Evolutionary conservation across 371 early-diverging fungal species (phyloP), one percentile per base, ranked within the genome.

Genomic region (Circinella umbellata): DNA sequence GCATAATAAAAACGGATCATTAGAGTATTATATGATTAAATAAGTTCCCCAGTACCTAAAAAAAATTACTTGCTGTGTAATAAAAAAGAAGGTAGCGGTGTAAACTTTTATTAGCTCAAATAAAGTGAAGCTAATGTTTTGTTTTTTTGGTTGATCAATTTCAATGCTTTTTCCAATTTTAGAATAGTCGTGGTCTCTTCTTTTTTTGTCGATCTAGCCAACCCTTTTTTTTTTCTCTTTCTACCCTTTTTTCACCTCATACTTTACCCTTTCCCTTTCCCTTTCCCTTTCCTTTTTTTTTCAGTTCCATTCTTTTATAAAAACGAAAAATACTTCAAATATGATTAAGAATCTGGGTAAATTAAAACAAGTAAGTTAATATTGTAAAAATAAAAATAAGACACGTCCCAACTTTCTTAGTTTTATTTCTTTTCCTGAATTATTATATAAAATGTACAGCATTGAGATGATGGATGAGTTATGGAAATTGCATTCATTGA

Each of bases 301-400:
- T 60, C 47, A 47, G 15, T 47, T 27, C 27, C 27, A 27, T 42
- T 42, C 11, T 42, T 42, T 6, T 9, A 34, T 18, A 47, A 27
- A n/a, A 55, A 64, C 55, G 8, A 57, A 38, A 10, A 53, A 36
- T 35, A 27, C 27, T 27, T 27, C 27, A 27, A 27, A 27, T 53
- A 86, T 86, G 86, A 86, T 83, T 64, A 92, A 92, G 72, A 92
- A 90, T 73, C 79, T 90, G 63, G 90, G 90, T 37, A 90, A 92
- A 76, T 73, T 90, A 51, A 89, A 87, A 68, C 92, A 90, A 88
- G 90, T 88, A 74, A 68, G 11, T 34, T 51, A 54, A 53, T 37
- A 3, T 13, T 49, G 8, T 49, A 10, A 17, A 27, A 27, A 27
- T 27, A 27, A 27, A 27, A 27, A 27, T 9, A 42, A 9, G 42